phyloP scores from a whole-genome alignment of 129 eudicot genomes.

The Pseudognaphalium luteoalbum region DNA sequence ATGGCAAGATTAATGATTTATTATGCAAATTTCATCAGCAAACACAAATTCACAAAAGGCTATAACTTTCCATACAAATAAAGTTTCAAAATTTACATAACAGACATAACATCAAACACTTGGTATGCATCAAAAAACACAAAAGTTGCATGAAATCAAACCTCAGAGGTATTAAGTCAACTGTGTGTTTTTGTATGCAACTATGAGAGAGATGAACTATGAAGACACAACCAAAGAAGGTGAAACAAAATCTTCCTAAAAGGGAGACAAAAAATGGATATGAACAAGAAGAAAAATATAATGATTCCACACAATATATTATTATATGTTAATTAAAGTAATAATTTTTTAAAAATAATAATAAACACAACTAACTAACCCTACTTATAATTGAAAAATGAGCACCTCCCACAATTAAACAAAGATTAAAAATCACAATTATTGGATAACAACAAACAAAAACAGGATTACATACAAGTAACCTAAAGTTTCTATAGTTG shows the following conservation, averaged over 20 bases:
- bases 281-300: slow-evolving; percentile 45
- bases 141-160: background rate
- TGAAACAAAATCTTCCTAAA: slow-evolving; percentile 43
- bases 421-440: slow-evolving; percentile 37
- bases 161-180: slow-evolving; percentile 16
- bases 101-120: slow-evolving; percentile 28
- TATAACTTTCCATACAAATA: slow-evolving; percentile 12
- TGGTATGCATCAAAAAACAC: slow-evolving; percentile 28
- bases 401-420: slow-evolving; percentile 49
- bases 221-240: slow-evolving; percentile 43
- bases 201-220: slow-evolving; percentile 12
- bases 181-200: slow-evolving; percentile 6
- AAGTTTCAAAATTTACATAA: background rate
- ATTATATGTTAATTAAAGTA: slow-evolving; percentile 2
- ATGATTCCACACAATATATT: slow-evolving; percentile 18
- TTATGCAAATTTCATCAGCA: slow-evolving; percentile 16
- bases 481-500: slow-evolving; percentile 25
- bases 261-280: slow-evolving; percentile 56
- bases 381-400: slow-evolving; percentile 68
- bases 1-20: slow-evolving; percentile 21
- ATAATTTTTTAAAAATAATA: slow-evolving; percentile 25
- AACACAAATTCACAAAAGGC: slow-evolving; percentile 10
- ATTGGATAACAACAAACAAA: slow-evolving; percentile 45
- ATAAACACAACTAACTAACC: slow-evolving; percentile 47
- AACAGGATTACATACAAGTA: slow-evolving; percentile 17